Evolutionary conservation across 1,284 basidiomycete genomes (phyloP).

Genomic region (Apiotrichum akiyoshidainum): DNA sequence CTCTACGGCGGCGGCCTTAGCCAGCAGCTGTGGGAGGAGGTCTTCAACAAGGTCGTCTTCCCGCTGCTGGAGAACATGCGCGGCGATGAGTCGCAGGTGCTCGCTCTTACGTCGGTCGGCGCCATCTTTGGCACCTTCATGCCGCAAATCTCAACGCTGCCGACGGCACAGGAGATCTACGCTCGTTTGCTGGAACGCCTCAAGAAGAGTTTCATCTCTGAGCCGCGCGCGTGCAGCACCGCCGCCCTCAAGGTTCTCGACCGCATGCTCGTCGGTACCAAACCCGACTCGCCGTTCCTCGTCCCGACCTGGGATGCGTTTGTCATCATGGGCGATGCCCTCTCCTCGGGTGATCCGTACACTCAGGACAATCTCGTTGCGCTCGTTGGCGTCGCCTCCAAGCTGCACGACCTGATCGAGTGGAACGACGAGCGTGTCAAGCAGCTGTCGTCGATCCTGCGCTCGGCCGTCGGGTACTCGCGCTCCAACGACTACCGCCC

Average conservation of each 20-base stretch:
- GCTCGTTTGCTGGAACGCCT: conserved; percentile 67
- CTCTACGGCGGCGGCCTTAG: conserved; percentile 83
- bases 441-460: conserved; percentile 71
- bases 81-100: conserved; percentile 80
- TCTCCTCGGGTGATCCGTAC: conserved; percentile 56
- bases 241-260: conserved; percentile 78
- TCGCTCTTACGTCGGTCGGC: conserved; percentile 80
- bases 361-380: conserved; percentile 85
- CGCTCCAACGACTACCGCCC: conserved; percentile 79
- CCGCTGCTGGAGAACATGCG: conserved; percentile 73
- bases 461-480: conserved; percentile 75
- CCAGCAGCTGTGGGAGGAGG: conserved; percentile 77
- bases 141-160: conserved; percentile 64
- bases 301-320: conserved; percentile 69
- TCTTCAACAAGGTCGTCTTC: conserved; percentile 83
- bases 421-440: conserved; percentile 60
- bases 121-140: conserved; percentile 79
- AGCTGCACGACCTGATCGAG: conserved; percentile 32
- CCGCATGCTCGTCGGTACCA: conserved; percentile 63
- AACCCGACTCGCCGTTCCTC: conserved; percentile 19
- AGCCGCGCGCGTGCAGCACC: conserved; percentile 67
- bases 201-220: conserved; percentile 64
- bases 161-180: conserved; percentile 69
- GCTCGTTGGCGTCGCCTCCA: conserved; percentile 30
- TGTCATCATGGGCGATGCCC: conserved; percentile 62